Percentiles rank a stretch among this genome's conserved stretches.
phyloP scores from a whole-genome alignment of 768 basidiomycete species.

The Rhodosporidiobolus odoratus region DNA sequence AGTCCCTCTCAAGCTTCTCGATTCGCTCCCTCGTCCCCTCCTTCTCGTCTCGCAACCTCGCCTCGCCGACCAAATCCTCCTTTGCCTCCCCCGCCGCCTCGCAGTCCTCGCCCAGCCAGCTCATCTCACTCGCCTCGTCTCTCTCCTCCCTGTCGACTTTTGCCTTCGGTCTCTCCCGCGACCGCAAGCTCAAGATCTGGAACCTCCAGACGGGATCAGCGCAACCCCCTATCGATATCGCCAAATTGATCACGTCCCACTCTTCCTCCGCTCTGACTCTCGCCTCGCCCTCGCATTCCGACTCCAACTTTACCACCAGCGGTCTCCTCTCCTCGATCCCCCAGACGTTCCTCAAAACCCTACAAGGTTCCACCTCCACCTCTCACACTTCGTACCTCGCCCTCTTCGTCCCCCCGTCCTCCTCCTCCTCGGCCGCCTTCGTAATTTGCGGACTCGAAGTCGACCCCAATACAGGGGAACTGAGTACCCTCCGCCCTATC shows the following conservation, averaged over 20 bases:
- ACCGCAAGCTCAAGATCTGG: constrained; percentile 79
- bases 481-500: constrained; percentile 17
- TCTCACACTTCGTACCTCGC: constrained; percentile 55
- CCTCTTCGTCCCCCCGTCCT: constrained; percentile 63
- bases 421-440: constrained; percentile 52
- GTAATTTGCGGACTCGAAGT: constrained; percentile 22
- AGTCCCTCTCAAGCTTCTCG: constrained; percentile 28
- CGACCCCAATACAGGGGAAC: constrained; percentile 6
- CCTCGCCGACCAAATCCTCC: constrained; percentile 54
- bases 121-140: constrained; percentile 56
- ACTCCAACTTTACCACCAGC: neutral
- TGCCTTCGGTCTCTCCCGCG: constrained; percentile 79
- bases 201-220: constrained; percentile 47
- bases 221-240: constrained; percentile 54
- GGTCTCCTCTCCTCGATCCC: constrained; percentile 66
- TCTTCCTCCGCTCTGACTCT: constrained; percentile 23
- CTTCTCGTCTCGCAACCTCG: constrained; percentile 69
- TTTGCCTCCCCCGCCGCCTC: constrained; percentile 48
- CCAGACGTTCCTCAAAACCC: constrained; percentile 54
- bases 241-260: constrained; percentile 52
- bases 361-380: constrained; percentile 50
- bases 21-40: constrained; percentile 32
- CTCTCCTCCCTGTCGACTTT: constrained; percentile 58
- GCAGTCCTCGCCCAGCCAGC: constrained; percentile 56
- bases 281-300: constrained; percentile 8